Evolutionary conservation across 495 filamentous ascomycete species (phyloP), one percentile per base, ranked within the genome.

Genomic region (Darksidea phi): DNA sequence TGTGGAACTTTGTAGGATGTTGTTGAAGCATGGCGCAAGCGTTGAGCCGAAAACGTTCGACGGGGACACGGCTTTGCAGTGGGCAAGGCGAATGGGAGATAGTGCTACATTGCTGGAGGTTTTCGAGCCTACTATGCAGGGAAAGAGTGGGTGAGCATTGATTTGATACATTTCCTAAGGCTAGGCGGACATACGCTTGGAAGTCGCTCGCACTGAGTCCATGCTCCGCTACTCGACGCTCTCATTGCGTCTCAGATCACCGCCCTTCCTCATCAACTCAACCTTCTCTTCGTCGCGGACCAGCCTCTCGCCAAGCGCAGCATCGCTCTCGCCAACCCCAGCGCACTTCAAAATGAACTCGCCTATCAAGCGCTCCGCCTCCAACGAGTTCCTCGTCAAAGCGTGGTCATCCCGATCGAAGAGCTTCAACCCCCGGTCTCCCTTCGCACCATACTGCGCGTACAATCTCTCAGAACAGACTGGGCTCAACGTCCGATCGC

Each of bases 371-470:
- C 50, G 64, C 64, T 78, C 75, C 1, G 68, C 74, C 57, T 68
- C 45, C 52, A 48, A 46, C 23, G 71, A 68, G 52, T 75, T 75
- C 48, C 51, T n/a, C 23, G 63, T 72, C 41, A 79, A 55, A 34
- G 72, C 72, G 68, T 80, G 76, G 66, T 77, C 70, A 56, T 78
- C 76, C 0, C 72, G 64, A 5, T 74, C 70, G 64, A 77, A 78
- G 1, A 80, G 62, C 52, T 76, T 69, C 53, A 79, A 26, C 67
- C 67, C 63, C 24, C 72, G 67, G 3, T 71, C 51, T 15, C 74
- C 73, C 37, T 50, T 60, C 0, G 43, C 48, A 0, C 75, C 75
- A 66, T 80, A 80, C 70, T 50, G 45, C 1, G 59, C 55, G 54
- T 68, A 78, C 69, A 79, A 41, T 49, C 70, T 47, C 63, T 77